phyloP scores from a whole-genome alignment of 805 yeast genomes.

The Candida mattraensis region DNA sequence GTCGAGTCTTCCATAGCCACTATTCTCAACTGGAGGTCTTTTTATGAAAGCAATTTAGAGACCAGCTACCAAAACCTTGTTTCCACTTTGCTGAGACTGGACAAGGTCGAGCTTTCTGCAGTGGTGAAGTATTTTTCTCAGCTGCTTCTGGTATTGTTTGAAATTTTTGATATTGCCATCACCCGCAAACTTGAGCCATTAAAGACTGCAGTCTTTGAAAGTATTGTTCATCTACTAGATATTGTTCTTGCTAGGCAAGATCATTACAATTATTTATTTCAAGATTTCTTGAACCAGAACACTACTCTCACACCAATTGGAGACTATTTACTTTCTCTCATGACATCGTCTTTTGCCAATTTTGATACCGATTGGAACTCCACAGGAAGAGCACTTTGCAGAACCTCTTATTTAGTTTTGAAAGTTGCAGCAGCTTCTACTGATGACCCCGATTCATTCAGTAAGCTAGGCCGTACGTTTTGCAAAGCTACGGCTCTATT shows the following conservation, averaged over 20 bases:
- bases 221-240: slow-evolving; percentile 61
- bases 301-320: slow-evolving; percentile 51
- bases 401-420: slow-evolving; percentile 54
- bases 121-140: slow-evolving; percentile 63
- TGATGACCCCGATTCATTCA: slow-evolving; percentile 11
- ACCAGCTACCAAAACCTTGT: slow-evolving; percentile 44
- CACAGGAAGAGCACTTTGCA: slow-evolving; percentile 62
- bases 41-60: slow-evolving; percentile 42
- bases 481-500: slow-evolving; percentile 41
- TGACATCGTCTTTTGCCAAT: slow-evolving; percentile 46
- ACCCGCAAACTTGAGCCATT: slow-evolving; percentile 26
- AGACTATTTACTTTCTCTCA: slow-evolving; percentile 43
- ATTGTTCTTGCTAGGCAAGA: slow-evolving; percentile 64
- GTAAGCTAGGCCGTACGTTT: slow-evolving; percentile 27
- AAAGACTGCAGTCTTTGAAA: slow-evolving; percentile 43
- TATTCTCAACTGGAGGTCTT: slow-evolving; percentile 52
- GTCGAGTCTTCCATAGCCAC: slow-evolving; percentile 54
- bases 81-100: slow-evolving; percentile 47
- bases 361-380: slow-evolving; percentile 60
- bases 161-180: slow-evolving; percentile 31
- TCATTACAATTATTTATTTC: slow-evolving; percentile 57
- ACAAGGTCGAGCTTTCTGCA: slow-evolving; percentile 52
- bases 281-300: slow-evolving; percentile 43
- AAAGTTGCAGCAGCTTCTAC: slow-evolving; percentile 36
- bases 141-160: slow-evolving; percentile 41